Percentiles rank a stretch among this genome's conserved stretches.
phyloP scores from a whole-genome alignment of 139 green algal genomes.

The Coelastrella sp. region DNA sequence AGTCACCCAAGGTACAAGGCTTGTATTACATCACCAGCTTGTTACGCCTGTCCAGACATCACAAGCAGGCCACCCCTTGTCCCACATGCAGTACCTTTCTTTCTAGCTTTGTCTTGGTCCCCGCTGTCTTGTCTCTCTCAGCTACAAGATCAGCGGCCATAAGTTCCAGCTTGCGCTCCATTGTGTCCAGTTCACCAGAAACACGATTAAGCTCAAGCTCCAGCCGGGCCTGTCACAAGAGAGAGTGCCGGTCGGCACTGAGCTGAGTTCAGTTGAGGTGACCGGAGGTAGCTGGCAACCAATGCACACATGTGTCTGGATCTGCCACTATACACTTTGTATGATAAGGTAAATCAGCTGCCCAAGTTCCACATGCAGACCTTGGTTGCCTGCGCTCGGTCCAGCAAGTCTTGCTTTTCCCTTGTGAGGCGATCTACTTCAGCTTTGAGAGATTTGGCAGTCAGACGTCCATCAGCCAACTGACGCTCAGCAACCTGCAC shows the following conservation, averaged over 20 bases:
- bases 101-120: conserved; percentile 9
- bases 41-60: too few relatives aligned
- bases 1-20: too few relatives aligned
- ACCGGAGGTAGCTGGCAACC: not conserved
- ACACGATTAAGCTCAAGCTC: conserved; percentile 36
- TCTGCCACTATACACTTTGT: not conserved
- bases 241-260: not conserved
- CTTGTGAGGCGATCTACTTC: conserved; percentile 32
- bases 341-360: not conserved
- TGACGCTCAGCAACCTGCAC: conserved; percentile 37
- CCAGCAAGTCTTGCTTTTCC: conserved; percentile 21
- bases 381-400: conserved; percentile 29
- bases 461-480: conserved; percentile 19
- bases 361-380: not conserved
- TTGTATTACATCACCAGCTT: too few relatives aligned
- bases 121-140: conserved; percentile 33
- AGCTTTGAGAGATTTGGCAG: conserved; percentile 12
- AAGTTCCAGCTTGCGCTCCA: conserved; percentile 38
- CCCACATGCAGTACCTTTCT: too few relatives aligned
- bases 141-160: conserved; percentile 15
- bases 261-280: not conserved
- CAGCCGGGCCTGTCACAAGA: conserved; percentile 37
- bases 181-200: conserved; percentile 8
- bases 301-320: too few relatives aligned
- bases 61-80: too few relatives aligned